These are phyloP conservation scores for Primulina tabacum DNA, from an alignment of 257 asterid species.

Conservation along the genomic window DNA sequence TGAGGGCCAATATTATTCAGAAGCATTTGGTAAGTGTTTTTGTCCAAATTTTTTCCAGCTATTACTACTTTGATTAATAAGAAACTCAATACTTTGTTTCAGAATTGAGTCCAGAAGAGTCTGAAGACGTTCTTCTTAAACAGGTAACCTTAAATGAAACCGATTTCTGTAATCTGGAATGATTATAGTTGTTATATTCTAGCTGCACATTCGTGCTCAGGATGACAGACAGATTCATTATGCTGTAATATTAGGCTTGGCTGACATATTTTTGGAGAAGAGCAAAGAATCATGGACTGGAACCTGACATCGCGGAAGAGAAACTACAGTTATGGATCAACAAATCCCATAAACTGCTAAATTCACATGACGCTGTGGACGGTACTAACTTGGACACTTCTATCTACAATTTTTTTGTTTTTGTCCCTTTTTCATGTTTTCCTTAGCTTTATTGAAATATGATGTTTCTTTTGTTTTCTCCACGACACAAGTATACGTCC, in stretches of 20 bases:
- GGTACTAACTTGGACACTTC: neutral
- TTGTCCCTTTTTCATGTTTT: neutral
- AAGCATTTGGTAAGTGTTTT: slow-evolving; percentile 40
- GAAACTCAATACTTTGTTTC: neutral
- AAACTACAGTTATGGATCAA: neutral
- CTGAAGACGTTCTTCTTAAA: neutral
- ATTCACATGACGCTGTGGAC: neutral
- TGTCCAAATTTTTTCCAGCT: neutral
- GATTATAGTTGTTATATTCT: neutral
- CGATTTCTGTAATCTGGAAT: no score
- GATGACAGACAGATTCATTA: neutral
- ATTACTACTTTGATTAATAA: neutral
- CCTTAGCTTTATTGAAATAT: neutral
- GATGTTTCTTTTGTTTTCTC: neutral
- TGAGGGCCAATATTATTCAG: slow-evolving; percentile 41
- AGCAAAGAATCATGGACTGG: neutral
- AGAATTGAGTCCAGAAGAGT: neutral
- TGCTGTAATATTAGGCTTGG: neutral
- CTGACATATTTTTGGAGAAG: neutral
- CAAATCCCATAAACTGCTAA: neutral
- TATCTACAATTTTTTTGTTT: no score
- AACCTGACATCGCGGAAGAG: neutral
- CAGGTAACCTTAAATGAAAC: neutral
- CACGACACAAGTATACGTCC: neutral
- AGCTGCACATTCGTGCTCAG: neutral